Base-by-base conservation (phyloP, 2,329 filamentous ascomycete species). In the Neocatenulostroma microsporum region DNA sequence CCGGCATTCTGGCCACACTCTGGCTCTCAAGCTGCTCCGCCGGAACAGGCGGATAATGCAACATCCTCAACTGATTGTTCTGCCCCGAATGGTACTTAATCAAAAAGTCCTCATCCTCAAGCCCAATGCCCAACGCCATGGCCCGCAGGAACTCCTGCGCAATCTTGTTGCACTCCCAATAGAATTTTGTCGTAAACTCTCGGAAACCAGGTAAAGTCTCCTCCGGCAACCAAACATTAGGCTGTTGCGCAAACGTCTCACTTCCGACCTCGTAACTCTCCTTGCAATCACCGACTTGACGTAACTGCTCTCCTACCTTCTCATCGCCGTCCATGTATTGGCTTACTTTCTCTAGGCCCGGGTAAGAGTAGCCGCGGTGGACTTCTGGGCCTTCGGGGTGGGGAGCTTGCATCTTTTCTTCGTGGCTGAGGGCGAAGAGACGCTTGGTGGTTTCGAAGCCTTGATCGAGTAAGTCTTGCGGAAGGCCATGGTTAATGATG, bases 211-310 rank as follows among this genome's bases (percentile, higher is more conserved):
- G 66, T 1, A 72, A 56, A 1, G 60, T n/a, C n/a, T 56, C 50
- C 4, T 70, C 63, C 1, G 66, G 66, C 1, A 69, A 51, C 68
- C 68, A 72, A 23, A 68, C 62, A 41, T 72, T 72, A 18, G 61
- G 58, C 37, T 66, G 61, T 2, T 62, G 54, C 3, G 53, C 47
- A 39, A 70, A 66, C 6, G 59, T 37, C 24, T 66, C 58, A 33
- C 62, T 64, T 8, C 69, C 69, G 12, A 70, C 62, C 32, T 72
- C 68, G 37, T 67, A 67, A 21, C 62, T 66, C 53, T 60, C 53
- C 42, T 53, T 53, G 31, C 41, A 41, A 28, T 55, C 51, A 2
- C 37, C 30, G 4, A 49, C 44, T 15, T 45, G 26, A 2, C 39
- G 30, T 14, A 46, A 20, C 18, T 33, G 21, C 28, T 47, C 33